Conservation (phyloP, 176 grass and related monocot genomes). For the Echinochloa phyllopogon region DNA sequence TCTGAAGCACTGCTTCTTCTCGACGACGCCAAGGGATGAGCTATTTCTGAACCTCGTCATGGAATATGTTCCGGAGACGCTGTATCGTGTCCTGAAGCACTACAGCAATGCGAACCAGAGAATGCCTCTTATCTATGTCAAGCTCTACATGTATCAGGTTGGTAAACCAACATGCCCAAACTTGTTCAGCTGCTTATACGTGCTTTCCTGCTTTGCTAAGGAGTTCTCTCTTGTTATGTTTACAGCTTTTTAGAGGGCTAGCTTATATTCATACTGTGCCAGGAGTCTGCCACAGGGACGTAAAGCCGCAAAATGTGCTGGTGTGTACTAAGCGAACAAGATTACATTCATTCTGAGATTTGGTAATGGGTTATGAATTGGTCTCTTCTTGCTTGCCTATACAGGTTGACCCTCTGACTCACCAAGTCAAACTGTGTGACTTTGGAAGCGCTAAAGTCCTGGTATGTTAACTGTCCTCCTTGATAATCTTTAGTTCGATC, state of each 20-base stretch:
- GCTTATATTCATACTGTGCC: slow-evolving; percentile 97
- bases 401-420: slow-evolving; percentile 96
- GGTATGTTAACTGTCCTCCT: slow-evolving; percentile 55
- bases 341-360: slow-evolving; percentile 12
- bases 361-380: slow-evolving; percentile 37
- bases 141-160: slow-evolving; percentile 99
- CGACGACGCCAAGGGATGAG: slow-evolving; percentile 83
- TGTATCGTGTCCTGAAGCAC: slow-evolving; percentile 91
- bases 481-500: background rate
- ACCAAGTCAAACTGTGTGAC: slow-evolving; percentile 99
- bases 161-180: background rate
- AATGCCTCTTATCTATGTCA: slow-evolving; percentile 95
- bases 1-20: slow-evolving; percentile 99
- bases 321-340: slow-evolving; percentile 53
- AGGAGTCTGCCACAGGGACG: slow-evolving; percentile 94
- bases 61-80: slow-evolving; percentile 94
- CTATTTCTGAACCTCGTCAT: slow-evolving; percentile 97
- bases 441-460: slow-evolving; percentile 99
- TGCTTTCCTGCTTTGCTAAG: slow-evolving; percentile 3
- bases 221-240: background rate
- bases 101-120: slow-evolving; percentile 97
- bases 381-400: slow-evolving; percentile 29
- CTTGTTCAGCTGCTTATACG: background rate
- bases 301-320: slow-evolving; percentile 99
- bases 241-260: slow-evolving; percentile 96